Evolutionary conservation across 495 filamentous ascomycete genomes (phyloP), one percentile per base, ranked within the genome.

Genomic region (Annulohypoxylon maeteangense): DNA sequence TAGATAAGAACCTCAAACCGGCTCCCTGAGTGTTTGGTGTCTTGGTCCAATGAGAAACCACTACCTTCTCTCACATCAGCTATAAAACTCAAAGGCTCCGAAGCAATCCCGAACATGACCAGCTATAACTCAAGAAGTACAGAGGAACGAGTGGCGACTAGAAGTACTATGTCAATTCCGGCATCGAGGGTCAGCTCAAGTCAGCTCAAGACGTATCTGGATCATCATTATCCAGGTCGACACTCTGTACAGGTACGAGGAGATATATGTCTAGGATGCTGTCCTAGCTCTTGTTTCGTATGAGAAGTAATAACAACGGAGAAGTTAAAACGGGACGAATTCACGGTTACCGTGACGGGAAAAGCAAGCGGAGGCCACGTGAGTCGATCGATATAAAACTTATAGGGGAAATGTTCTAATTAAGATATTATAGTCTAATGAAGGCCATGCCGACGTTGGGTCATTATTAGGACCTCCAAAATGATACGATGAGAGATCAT

Each of bases 301-400:
- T 48, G 16, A 14, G 57, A 22, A 22, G 25, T 48, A 36, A 12
- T 61, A 25, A 61, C 57, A 61, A 12, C 36, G 16, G 29, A 25
- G n/a, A 62, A 62, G 47, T 53, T 62, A 10, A 51, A 62, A 42
- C 44, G 47, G 60, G 57, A 61, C 47, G 47, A 51, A 22, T 51
- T 51, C 23, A 51, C 47, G 8, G 20, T 51, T 51, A 51, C 47
- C 1, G 20, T 51, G 14, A 36, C 32, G 7, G 32, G 20, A 11
- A 3, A 22, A 29, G 7, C 47, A 27, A 25, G 32, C 12, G 32
- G 32, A 36, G 12, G 32, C 7, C 5, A 36, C 7, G 32, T 36
- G 7, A 12, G 32, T 36, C 32, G 32, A 7, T 11, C 2, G 32
- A 7, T 11, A 36, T 36, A 3, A 7, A 11, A 36, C 8, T 2